These are phyloP conservation scores for Candida dendrica DNA, from an alignment of 805 yeast genomes.

Conservation along the genomic window DNA sequence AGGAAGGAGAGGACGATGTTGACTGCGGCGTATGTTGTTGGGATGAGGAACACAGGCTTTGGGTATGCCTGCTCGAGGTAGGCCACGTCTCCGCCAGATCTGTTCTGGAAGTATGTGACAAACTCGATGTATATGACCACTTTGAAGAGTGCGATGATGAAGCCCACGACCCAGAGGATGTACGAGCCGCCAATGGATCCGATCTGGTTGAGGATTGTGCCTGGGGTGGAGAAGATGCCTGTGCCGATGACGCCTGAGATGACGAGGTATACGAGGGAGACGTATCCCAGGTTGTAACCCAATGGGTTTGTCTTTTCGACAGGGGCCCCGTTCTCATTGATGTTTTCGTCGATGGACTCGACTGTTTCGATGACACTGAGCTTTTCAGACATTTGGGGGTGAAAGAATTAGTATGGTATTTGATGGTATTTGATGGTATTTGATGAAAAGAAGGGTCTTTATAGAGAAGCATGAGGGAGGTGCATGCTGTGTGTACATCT, in stretches of 20 bases:
- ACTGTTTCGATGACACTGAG: no score
- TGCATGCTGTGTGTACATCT: no score
- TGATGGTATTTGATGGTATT: no score
- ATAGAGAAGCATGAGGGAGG: no score
- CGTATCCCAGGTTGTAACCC: slow-evolving; percentile 35
- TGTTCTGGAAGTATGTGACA: slow-evolving; percentile 29
- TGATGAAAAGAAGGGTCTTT: no score
- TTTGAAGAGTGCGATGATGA: slow-evolving; percentile 30
- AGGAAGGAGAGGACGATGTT: slow-evolving; percentile 29
- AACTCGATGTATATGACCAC: slow-evolving; percentile 33
- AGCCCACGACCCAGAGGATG: slow-evolving; percentile 36
- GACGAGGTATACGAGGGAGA: slow-evolving; percentile 47
- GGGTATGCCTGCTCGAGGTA: slow-evolving; percentile 33
- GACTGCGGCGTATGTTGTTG: slow-evolving; percentile 32
- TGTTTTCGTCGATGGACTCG: not conserved
- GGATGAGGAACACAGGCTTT: slow-evolving; percentile 26
- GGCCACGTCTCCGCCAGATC: slow-evolving; percentile 33
- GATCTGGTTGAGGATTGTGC: slow-evolving; percentile 33
- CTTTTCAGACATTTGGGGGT: no score
- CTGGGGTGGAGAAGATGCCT: slow-evolving; percentile 50
- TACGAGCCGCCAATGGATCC: slow-evolving; percentile 38
- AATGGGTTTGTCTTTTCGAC: slow-evolving; percentile 31
- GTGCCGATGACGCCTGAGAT: slow-evolving; percentile 52
- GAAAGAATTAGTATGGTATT: no score
- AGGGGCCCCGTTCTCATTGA: slow-evolving; percentile 30